These are phyloP conservation scores for Centrapalus pauciflorus DNA, from an alignment of 129 eudicot genomes.

Conservation along the genomic window DNA sequence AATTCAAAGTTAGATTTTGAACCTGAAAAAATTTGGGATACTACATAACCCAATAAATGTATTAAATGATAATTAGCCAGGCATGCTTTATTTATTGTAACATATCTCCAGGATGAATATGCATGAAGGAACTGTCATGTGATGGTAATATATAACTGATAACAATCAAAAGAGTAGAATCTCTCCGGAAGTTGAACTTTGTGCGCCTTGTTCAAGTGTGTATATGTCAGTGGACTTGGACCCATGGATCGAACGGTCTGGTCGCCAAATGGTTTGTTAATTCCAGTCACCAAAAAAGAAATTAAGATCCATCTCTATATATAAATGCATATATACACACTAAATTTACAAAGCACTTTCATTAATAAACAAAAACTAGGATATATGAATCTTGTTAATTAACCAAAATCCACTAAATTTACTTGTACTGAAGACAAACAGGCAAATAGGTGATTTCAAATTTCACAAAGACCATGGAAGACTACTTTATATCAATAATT, in stretches of 20 bases:
- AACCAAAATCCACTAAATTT: background rate
- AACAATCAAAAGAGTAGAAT: background rate
- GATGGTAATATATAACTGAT: background rate
- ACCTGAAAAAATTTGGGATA: background rate
- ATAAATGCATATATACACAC: background rate
- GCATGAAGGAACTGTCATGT: background rate
- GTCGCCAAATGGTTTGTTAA: too few species aligned
- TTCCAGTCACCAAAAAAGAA: too few species aligned
- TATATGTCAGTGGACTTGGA: too few species aligned
- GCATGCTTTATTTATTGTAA: background rate
- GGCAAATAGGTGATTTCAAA: background rate
- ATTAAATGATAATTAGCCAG: background rate
- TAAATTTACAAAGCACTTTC: background rate
- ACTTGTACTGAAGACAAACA: background rate
- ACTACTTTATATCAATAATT: too few species aligned
- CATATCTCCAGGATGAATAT: background rate
- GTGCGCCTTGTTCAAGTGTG: too few species aligned
- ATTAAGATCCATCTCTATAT: too few species aligned
- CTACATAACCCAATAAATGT: background rate
- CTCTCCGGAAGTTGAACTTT: too few species aligned
- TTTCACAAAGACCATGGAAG: background rate
- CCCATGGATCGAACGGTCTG: too few species aligned
- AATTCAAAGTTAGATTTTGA: background rate
- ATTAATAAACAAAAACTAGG: background rate
- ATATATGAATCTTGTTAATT: slow-evolving; percentile 9